Conservation (phyloP, 495 filamentous ascomycete species). For the Trichodelitschia bisporula region DNA sequence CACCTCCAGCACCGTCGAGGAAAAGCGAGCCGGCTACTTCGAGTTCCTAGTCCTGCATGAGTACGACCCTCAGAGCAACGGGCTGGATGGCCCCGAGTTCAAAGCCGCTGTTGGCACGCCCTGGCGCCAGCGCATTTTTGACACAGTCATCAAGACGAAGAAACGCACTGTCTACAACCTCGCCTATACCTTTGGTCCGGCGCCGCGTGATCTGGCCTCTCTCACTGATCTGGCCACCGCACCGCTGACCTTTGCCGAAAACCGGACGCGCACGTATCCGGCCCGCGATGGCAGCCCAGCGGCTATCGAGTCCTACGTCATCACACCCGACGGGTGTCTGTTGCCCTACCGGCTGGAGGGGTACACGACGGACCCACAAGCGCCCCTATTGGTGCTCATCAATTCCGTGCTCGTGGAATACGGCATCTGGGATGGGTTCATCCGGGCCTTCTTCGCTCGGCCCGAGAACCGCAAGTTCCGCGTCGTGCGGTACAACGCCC, state of each 20-base stretch:
- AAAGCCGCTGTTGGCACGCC: conserved; percentile 32
- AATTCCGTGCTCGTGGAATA: conserved; percentile 52
- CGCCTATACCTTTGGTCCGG: conserved; percentile 56
- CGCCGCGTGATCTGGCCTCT: conserved; percentile 35
- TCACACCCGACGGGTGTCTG: conserved; percentile 35
- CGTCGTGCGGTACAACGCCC: conserved; percentile 44
- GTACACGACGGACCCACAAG: conserved; percentile 30
- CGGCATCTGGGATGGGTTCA: conserved; percentile 54
- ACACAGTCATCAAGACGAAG: conserved; percentile 27
- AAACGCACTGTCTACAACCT: conserved; percentile 36
- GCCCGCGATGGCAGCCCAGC: conserved; percentile 19
- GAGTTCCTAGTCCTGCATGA: conserved; percentile 47
- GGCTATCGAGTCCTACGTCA: conserved; percentile 35
- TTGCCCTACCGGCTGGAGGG: conserved; percentile 58
- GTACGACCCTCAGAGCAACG: conserved; percentile 32
- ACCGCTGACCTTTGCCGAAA: conserved; percentile 28
- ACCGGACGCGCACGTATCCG: conserved; percentile 24
- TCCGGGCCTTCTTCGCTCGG: conserved; percentile 31
- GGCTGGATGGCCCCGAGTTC: conserved; percentile 35
- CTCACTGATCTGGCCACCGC: conserved; percentile 16
- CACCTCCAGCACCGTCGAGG: conserved; percentile 27
- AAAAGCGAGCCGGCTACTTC: conserved; percentile 21
- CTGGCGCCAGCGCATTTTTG: conserved; percentile 28
- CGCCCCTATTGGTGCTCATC: conserved; percentile 43
- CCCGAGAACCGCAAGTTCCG: conserved; percentile 34